Evolutionary conservation across 148 eudicot species (phyloP), one percentile per base, ranked within the genome.

Genomic region (Cornus controversa): DNA sequence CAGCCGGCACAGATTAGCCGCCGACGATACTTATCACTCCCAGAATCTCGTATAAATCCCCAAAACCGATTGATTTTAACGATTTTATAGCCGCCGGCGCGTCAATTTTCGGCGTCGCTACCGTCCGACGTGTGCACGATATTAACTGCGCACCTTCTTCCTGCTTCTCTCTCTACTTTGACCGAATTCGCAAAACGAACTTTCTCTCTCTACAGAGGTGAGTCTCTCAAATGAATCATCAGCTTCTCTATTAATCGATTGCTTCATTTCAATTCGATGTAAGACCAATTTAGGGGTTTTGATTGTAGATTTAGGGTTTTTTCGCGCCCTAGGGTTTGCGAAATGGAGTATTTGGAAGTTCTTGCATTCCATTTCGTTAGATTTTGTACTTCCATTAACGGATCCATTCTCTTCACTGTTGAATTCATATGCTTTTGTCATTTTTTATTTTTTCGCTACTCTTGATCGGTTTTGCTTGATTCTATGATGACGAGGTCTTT

Each of bases 331-430:
- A 77, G 81, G 78, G 78, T 70, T 73, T 82, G 68, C 34, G 64
- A 9, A 58, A 62, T 72, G 57, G 69, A 40, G 67, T 78, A 79
- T 78, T 23, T 16, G 20, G 74, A 67, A 70, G 75, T 77, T 85
- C 50, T 75, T 15, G 54, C 37, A 76, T 79, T 27, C 60, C 60
- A 42, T 68, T 37, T 71, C 16, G 72, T 69, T 80, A 67, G 69
- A 34, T 62, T 68, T 57, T 22, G 66, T 70, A 75, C 64, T 85
- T 66, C 69, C 13, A 81, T 75, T 78, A 71, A 54, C 75, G 77
- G 93, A 90, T 90, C 90, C 80, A 62, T 80, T 81, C 82, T 67
- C 76, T 78, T 77, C 13, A 13, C 36, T 70, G 64, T 73, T 71
- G 36, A 71, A 83, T 80, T 80, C 62, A 67, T 34, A 5, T 18